Evolutionary conservation across 306 rosid genomes (phyloP), one percentile per base, ranked within the genome.

Genomic region (Datisca glomerata): DNA sequence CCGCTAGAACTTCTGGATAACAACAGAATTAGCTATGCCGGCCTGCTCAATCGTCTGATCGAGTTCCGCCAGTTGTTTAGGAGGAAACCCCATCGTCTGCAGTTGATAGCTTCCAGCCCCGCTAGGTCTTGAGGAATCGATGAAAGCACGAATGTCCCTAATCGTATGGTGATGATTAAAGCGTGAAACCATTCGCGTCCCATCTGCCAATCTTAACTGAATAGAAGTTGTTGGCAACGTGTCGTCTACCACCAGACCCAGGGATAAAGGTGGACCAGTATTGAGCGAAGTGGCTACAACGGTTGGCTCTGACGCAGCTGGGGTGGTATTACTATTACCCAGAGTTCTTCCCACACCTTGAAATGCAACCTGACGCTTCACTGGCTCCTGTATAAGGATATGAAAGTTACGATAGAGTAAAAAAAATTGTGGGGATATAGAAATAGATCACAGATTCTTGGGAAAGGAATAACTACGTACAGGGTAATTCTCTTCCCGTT

Each of bases 1-100:
- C n/a, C n/a, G n/a, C 70, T 76, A 76, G 41, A 57, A 59, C 41
- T 64, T 71, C 61, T 68, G 98, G 74, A 89, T 75, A 41, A 89
- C 75, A 46, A 89, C 98, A 41, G 98, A 89, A 57, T 84, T 89
- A 65, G 84, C 72, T 35, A 80, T 69, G 33, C 96, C 98, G 13
- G 98, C 95, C 63, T 75, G 81, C 50, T 77, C 93, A 40, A 89
- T 89, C 6, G 93, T 75, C 73, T 78, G 95, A 61, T 84, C 93
- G 67, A 68, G 57, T 49, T 80, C 93, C 21, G 69, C 19, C n/a
- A 89, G 86, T 62, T 72, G 80, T 58, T 78, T 84, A 44, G 98
- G 98, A 68, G 98, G 98, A 50, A 89, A 89, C n/a, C 93, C 93
- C 93, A 89, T 80, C 25, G 74, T 68, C 76, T 77, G 98, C 45